These are phyloP conservation scores for Ophiostoma tasmaniense DNA, from an alignment of 2,329 filamentous ascomycete genomes.

Conservation along the genomic window DNA sequence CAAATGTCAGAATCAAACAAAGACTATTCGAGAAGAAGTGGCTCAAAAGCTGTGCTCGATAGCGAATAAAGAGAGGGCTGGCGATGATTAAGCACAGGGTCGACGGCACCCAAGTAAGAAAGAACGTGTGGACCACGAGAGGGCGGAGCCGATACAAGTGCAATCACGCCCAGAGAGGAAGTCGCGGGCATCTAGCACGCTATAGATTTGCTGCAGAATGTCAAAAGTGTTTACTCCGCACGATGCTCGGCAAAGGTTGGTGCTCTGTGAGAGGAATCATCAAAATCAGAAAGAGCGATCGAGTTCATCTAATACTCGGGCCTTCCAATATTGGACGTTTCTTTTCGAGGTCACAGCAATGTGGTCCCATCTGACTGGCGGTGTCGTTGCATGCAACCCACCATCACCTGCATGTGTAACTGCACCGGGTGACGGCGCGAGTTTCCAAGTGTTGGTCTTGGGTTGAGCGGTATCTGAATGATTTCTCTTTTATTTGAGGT, in stretches of 20 bases:
- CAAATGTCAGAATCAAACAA: neutral
- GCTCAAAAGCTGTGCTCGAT: neutral
- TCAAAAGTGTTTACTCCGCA: neutral
- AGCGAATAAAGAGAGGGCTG: neutral
- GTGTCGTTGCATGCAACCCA: constrained; percentile 1
- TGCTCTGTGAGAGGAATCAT: neutral
- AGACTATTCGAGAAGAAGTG: neutral
- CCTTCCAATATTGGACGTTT: neutral
- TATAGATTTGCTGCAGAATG: neutral
- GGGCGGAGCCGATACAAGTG: neutral
- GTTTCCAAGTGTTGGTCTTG: neutral
- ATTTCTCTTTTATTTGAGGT: too few relatives aligned
- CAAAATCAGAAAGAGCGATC: neutral
- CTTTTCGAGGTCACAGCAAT: neutral
- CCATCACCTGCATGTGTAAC: neutral
- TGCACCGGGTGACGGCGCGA: neutral
- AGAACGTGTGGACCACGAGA: neutral
- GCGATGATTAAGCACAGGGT: neutral
- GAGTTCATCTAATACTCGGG: neutral
- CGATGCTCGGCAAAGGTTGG: neutral
- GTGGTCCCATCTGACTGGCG: neutral
- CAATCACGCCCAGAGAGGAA: neutral
- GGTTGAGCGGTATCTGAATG: neutral
- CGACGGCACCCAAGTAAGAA: neutral
- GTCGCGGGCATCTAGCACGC: neutral